Evolutionary conservation across 2,329 filamentous ascomycete genomes (phyloP), one percentile per base, ranked within the genome.

Genomic region (Exophiala sideris): DNA sequence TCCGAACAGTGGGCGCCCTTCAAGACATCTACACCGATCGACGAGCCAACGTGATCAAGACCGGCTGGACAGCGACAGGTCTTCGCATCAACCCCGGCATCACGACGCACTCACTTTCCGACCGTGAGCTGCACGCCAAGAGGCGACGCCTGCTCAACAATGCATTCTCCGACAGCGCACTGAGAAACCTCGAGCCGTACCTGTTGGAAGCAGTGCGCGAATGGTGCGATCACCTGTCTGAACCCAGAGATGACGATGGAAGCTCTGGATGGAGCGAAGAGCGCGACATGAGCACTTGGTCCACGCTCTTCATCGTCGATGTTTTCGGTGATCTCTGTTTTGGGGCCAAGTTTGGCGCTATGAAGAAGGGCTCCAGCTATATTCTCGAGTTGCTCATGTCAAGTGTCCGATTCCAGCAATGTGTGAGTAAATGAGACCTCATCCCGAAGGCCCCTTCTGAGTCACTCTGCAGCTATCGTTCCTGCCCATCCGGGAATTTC

Each of bases 251-350:
- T 10, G 24, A 18, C 9, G 21, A 34, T 20, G 41, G 54, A 14
- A 34, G 41, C 8, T 39, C 32, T 5, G 57, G 10, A 21, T 79
- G 75, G 74, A 70, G 68, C 32, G 48, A 62, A 20, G 62, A 69
- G 12, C 69, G 72, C 62, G 74, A 80, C 50, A 73, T 78, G 58
- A 71, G 72, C 7, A 65, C 72, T 48, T 74, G 72, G 68, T 69
- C 64, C 66, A 73, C 73, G 54, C 77, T 71, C 66, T 63, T 79
- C 35, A 71, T 74, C 9, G 76, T 79, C 56, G 78, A 80, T 53
- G 73, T 80, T 52, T 79, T 81, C 72, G 75, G 75, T 10, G 75
- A 75, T 45, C 61, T 76, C 35, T 72, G 69, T 3, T 75, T 75
- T 41, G 70, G 68, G 1, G 63, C 67, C 29, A 62, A 64, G 4